Evolutionary conservation across 257 asterid species (phyloP).

Genomic region (Linderniella brevidens): DNA sequence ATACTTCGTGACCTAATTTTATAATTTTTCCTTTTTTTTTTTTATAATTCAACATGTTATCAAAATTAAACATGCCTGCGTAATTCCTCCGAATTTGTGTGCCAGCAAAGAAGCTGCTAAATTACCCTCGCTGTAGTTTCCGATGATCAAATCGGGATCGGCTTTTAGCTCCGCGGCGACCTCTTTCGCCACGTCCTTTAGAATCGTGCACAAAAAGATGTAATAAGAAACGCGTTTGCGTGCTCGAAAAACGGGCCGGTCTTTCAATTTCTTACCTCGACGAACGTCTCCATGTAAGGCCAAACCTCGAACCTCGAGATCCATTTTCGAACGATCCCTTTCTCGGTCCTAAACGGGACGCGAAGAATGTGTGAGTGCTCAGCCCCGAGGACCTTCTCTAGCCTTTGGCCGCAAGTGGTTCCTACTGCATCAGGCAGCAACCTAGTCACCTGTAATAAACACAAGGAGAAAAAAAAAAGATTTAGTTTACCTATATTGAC

Average conservation of each 20-base stretch:
- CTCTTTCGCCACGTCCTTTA: constrained; percentile 83
- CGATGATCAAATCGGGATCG: constrained; percentile 84
- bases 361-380: constrained; percentile 90
- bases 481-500: too few relatives aligned
- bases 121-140: constrained; percentile 95
- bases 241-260: too few relatives aligned
- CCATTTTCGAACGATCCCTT: constrained; percentile 85
- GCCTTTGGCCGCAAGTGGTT: constrained; percentile 84
- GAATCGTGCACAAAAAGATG: neutral
- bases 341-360: constrained; percentile 85
- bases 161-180: constrained; percentile 57
- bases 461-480: too few relatives aligned
- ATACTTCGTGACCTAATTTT: too few relatives aligned
- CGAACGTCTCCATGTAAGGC: constrained; percentile 97
- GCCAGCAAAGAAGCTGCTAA: constrained; percentile 90
- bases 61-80: constrained; percentile 37
- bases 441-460: constrained; percentile 56
- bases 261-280: constrained; percentile 78
- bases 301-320: constrained; percentile 96
- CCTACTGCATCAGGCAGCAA: constrained; percentile 95
- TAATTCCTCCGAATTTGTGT: constrained; percentile 76
- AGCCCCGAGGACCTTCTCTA: constrained; percentile 78
- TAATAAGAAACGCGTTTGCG: neutral
- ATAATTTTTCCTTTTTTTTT: too few relatives aligned
- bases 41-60: too few relatives aligned